phyloP scores from a whole-genome alignment of 331 rosid species.

The Telfairia occidentalis region DNA sequence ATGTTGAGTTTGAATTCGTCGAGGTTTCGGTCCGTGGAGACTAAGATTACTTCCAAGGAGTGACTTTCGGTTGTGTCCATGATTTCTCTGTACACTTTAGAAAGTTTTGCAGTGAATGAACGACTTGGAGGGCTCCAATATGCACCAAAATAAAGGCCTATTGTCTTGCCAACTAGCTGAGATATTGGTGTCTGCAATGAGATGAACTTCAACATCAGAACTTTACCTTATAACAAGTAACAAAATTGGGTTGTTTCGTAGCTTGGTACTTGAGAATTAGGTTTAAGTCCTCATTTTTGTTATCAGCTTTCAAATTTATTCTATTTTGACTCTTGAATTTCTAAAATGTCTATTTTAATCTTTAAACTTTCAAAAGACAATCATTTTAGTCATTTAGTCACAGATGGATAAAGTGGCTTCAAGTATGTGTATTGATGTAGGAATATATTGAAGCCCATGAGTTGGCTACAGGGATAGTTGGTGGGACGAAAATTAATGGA shows the following conservation, averaged over 20 bases:
- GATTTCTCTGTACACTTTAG: conserved; percentile 49
- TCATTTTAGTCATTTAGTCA: too few relatives aligned
- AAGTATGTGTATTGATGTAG: too few relatives aligned
- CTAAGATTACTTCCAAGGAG: conserved; percentile 46
- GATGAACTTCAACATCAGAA: background rate
- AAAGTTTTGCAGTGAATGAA: conserved; percentile 56
- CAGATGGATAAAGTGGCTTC: too few relatives aligned
- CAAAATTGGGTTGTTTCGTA: background rate
- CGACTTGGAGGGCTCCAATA: conserved; percentile 87
- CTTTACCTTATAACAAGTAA: background rate
- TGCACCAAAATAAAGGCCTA: conserved; percentile 77
- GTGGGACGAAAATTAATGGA: too few relatives aligned
- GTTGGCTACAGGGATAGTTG: too few relatives aligned
- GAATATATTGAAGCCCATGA: too few relatives aligned
- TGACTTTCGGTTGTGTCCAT: conserved; percentile 17
- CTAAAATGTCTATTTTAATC: too few relatives aligned
- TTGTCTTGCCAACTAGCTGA: conserved; percentile 59
- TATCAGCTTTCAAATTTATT: too few relatives aligned
- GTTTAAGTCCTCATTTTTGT: too few relatives aligned
- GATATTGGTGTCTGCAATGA: conserved; percentile 40
- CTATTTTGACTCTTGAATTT: background rate
- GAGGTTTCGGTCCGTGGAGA: conserved; percentile 73
- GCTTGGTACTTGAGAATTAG: background rate
- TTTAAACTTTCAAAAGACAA: too few relatives aligned
- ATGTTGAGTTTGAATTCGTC: conserved; percentile 48